These are phyloP conservation scores for Fusarium coicis DNA, from an alignment of 2,329 filamentous ascomycete genomes.

Conservation along the genomic window DNA sequence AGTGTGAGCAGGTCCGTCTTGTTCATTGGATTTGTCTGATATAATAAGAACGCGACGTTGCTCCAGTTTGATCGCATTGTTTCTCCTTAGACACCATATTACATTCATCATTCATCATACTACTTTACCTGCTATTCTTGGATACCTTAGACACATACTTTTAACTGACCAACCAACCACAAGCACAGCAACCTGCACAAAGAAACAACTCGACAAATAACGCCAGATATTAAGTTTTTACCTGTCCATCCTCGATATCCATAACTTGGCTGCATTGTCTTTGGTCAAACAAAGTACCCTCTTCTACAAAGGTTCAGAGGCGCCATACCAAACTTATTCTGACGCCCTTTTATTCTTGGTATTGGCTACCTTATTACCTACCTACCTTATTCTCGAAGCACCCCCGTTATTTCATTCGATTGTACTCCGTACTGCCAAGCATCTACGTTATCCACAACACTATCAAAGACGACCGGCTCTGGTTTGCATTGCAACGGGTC, in stretches of 20 bases:
- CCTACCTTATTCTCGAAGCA: not conserved
- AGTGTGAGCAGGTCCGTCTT: slow-evolving; percentile 15
- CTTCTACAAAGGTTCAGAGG: slow-evolving; percentile 1
- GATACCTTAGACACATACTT: not conserved
- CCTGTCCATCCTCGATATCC: not conserved
- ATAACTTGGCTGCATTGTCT: not conserved
- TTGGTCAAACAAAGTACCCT: not conserved
- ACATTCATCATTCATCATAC: not conserved
- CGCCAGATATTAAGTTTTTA: slow-evolving; percentile 1
- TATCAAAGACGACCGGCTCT: slow-evolving; percentile 17
- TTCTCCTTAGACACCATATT: not conserved
- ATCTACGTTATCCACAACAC: slow-evolving; percentile 15
- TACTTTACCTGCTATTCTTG: not conserved
- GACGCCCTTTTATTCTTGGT: slow-evolving; percentile 1
- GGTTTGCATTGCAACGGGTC: slow-evolving; percentile 4
- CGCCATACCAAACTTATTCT: slow-evolving; percentile 1
- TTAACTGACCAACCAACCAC: slow-evolving; percentile 9
- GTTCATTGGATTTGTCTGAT: slow-evolving; percentile 3
- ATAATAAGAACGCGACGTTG: slow-evolving; percentile 6
- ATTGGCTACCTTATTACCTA: not conserved
- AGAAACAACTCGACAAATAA: slow-evolving; percentile 5
- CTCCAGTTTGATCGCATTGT: slow-evolving; percentile 1
- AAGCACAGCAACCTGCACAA: slow-evolving; percentile 10
- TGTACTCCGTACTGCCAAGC: slow-evolving; percentile 15
- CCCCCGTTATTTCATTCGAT: slow-evolving; percentile 22